phyloP scores from a whole-genome alignment of 1,284 basidiomycete genomes.

The Ceratobasidium sp. region DNA sequence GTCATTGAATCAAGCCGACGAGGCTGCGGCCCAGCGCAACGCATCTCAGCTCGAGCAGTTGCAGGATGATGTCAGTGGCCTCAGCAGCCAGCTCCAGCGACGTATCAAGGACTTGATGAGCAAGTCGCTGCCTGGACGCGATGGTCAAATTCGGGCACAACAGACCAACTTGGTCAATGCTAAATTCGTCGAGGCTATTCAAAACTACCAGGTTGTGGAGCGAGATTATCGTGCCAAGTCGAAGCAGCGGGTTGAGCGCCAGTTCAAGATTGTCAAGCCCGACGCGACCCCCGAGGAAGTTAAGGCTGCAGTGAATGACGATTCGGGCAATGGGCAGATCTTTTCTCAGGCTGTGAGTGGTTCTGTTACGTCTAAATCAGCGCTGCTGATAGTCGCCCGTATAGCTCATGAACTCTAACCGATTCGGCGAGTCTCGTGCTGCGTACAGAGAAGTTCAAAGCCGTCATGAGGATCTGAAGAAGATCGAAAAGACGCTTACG shows the following conservation, averaged over 20 bases:
- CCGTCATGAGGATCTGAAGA: slow-evolving; percentile 63
- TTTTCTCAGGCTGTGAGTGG: slow-evolving; percentile 61
- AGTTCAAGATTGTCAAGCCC: slow-evolving; percentile 85
- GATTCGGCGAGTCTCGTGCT: slow-evolving; percentile 61
- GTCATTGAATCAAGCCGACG: slow-evolving; percentile 79
- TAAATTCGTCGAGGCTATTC: slow-evolving; percentile 84
- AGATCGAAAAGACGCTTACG: slow-evolving; percentile 64
- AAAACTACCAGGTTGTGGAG: slow-evolving; percentile 88
- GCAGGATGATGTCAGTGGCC: slow-evolving; percentile 75
- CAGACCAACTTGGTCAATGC: slow-evolving; percentile 79
- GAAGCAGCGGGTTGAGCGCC: slow-evolving; percentile 92
- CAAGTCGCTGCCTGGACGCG: slow-evolving; percentile 71
- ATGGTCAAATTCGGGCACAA: slow-evolving; percentile 80
- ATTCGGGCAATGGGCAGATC: slow-evolving; percentile 57
- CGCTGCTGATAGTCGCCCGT: too few relatives aligned
- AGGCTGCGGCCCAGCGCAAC: slow-evolving; percentile 65
- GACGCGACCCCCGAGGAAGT: slow-evolving; percentile 63
- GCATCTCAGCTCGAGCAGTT: slow-evolving; percentile 72
- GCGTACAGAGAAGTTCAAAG: slow-evolving; percentile 65
- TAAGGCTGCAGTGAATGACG: slow-evolving; percentile 58
- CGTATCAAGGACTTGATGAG: slow-evolving; percentile 79
- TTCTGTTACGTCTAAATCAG: not conserved
- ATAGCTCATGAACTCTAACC: slow-evolving; percentile 60
- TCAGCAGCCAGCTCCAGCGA: slow-evolving; percentile 75
- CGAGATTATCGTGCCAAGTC: slow-evolving; percentile 91